These are phyloP conservation scores for Penicillium sp. DNA, from an alignment of 2,329 filamentous ascomycete genomes.

Conservation along the genomic window DNA sequence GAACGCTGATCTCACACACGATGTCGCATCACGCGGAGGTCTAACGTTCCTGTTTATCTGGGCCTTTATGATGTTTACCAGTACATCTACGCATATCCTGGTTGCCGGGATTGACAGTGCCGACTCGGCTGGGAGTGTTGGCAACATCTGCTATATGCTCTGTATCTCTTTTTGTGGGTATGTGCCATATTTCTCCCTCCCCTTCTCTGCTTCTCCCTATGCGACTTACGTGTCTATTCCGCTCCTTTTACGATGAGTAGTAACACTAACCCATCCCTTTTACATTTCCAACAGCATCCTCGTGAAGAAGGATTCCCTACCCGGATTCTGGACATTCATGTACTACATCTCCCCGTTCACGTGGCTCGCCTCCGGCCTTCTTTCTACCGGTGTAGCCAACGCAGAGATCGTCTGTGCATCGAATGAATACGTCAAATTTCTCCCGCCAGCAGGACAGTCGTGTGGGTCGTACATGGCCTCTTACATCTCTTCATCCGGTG, in stretches of 20 bases:
- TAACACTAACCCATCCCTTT: background rate
- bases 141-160: background rate
- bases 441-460: background rate
- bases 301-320: background rate
- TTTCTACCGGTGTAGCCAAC: background rate
- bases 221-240: background rate
- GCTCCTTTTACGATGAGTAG: background rate
- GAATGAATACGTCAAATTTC: background rate
- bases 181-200: background rate
- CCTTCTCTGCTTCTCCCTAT: background rate
- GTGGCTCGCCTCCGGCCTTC: background rate
- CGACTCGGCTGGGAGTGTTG: slow-evolving; percentile 32
- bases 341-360: background rate
- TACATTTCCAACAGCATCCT: background rate
- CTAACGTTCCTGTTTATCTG: slow-evolving; percentile 63
- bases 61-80: slow-evolving; percentile 66
- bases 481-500: background rate
- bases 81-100: slow-evolving; percentile 68
- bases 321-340: background rate
- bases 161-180: background rate
- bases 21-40: slow-evolving; percentile 53
- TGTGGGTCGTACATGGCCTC: background rate
- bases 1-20: slow-evolving; percentile 34
- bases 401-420: background rate
- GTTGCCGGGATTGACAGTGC: slow-evolving; percentile 48